A percentile compares a stretch with the other conserved stretches of the same genome.
phyloP scores from a whole-genome alignment of 805 yeast species.

The Hanseniaspora singularis region DNA sequence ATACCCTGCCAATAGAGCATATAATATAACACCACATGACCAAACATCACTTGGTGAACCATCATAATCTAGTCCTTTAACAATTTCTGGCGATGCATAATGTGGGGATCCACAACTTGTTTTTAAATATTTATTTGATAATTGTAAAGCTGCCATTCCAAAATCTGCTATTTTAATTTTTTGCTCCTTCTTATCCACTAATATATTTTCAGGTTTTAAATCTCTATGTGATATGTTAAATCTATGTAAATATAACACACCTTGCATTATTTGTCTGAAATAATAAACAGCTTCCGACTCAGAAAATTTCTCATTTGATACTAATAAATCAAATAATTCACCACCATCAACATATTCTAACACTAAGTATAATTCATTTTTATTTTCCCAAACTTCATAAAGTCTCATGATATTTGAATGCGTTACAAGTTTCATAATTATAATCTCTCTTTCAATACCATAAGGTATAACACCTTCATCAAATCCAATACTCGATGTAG shows the following conservation, averaged over 20 bases:
- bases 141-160: constrained; percentile 81
- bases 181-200: constrained; percentile 49
- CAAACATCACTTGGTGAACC: constrained; percentile 80
- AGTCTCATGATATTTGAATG: constrained; percentile 89
- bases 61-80: constrained; percentile 63
- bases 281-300: constrained; percentile 66
- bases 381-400: constrained; percentile 97
- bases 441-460: constrained; percentile 94
- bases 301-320: constrained; percentile 45
- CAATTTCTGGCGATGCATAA: constrained; percentile 81
- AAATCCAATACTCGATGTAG: constrained; percentile 24
- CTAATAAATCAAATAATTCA: constrained; percentile 64
- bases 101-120: constrained; percentile 84
- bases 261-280: constrained; percentile 65
- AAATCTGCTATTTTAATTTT: constrained; percentile 74
- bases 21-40: constrained; percentile 77
- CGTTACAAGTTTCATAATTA: constrained; percentile 88
- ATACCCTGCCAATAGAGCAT: constrained; percentile 69
- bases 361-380: constrained; percentile 70
- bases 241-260: constrained; percentile 71
- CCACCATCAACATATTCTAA: constrained; percentile 84
- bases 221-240: constrained; percentile 74
- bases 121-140: constrained; percentile 55
- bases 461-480: constrained; percentile 66
- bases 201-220: constrained; percentile 66